Evolutionary conservation across 2,329 filamentous ascomycete species (phyloP), one percentile per base, ranked within the genome.

Genomic region (Stromatinia cepivora): DNA sequence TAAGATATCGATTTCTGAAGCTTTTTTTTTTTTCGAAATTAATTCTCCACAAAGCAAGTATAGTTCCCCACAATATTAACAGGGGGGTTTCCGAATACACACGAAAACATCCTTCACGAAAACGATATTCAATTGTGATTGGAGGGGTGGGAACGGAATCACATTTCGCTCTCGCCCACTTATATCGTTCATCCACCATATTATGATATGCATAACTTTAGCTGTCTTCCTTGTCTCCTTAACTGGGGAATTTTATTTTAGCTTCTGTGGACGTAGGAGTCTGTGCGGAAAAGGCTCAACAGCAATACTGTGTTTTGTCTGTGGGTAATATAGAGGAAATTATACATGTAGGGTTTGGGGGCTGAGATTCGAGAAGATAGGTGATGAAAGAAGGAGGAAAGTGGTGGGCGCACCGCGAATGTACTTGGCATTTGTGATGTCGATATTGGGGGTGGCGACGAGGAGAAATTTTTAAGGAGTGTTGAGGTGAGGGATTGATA

Each of bases 241-340:
- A 31, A 25, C 53, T 20, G 42, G 56, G 58, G 20, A 7, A n/a
- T 62, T 45, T 31, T 22, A 28, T 50, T 62, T 48, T 62, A 62
- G 58, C 22, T 34, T 10, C 25, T 34, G 53, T 4, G 31, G 4
- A 45, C 13, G 13, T 22, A 15, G 31, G 25, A 31, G 58, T 48
- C 31, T 22, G 59, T 62, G 59, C 59, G 42, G 25, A 11, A 20
- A 46, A 11, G 36, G 34, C 28, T 45, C 28, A 42, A 59, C n/a
- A 62, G 15, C 22, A n/a, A 48, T 36, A 48, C 59, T 28, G 28
- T 50, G 59, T 62, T 20, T 42, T 46, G 28, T 50, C 59, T 36
- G 59, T 36, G 42, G 59, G 59, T 36, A 62, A 50, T 62, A 48
- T 62, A 34, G 45, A 50, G 59, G 59, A 50, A 62, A 62, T 62